These are phyloP conservation scores for Paramecium sonneborni DNA, from an alignment of 73 alveolate species.

Conservation along the genomic window DNA sequence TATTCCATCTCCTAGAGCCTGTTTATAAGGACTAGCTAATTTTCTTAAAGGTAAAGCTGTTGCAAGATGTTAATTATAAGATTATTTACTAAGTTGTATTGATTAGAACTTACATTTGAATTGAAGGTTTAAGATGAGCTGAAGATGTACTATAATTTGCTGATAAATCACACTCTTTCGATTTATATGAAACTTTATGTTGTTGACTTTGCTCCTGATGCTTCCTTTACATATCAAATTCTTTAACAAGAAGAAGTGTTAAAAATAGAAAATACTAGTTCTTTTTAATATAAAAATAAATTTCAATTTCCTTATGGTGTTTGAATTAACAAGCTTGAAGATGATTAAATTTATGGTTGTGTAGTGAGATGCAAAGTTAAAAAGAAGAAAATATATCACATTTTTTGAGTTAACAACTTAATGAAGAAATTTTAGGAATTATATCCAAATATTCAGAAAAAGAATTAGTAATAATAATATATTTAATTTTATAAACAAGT, in stretches of 20 bases:
- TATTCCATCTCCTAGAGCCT: slow-evolving; percentile 5
- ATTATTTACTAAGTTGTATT: background rate
- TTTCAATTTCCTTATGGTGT: background rate
- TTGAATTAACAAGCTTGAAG: background rate
- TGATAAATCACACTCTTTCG: slow-evolving; percentile 49
- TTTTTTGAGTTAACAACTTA: slow-evolving; percentile 5
- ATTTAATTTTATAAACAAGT: background rate
- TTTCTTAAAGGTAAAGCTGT: background rate
- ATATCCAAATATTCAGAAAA: slow-evolving; percentile 17
- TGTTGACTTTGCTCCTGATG: slow-evolving; percentile 51
- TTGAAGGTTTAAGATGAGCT: background rate
- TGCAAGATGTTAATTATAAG: slow-evolving; percentile 30
- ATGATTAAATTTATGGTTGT: slow-evolving; percentile 18
- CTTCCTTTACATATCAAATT: slow-evolving; percentile 28
- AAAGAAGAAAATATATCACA: slow-evolving; percentile 39
- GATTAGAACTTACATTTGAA: background rate
- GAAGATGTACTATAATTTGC: slow-evolving; percentile 12
- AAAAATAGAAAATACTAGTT: background rate
- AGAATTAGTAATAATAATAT: background rate
- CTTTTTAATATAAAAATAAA: background rate
- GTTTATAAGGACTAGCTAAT: background rate
- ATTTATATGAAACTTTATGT: slow-evolving; percentile 28
- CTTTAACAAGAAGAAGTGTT: slow-evolving; percentile 10
- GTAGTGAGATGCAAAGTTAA: background rate
- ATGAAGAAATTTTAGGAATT: background rate